Evolutionary conservation across 345 rosid species (phyloP).

Genomic region (Citrus sinensis): DNA sequence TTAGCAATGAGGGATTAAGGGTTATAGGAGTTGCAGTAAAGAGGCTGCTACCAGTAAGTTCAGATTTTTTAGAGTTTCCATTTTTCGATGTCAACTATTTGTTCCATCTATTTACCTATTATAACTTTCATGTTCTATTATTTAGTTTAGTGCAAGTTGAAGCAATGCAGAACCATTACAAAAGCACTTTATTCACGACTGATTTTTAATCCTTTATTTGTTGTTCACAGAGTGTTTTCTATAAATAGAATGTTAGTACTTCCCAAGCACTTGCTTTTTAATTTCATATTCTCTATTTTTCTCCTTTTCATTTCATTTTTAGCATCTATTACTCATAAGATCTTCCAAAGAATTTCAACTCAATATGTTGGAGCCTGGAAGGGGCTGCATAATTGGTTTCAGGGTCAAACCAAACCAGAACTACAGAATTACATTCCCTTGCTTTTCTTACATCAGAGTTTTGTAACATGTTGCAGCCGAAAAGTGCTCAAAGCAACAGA

Average conservation of each 20-base stretch:
- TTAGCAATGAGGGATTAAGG: conserved; percentile 61
- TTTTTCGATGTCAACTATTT: background rate
- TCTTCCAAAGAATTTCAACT: background rate
- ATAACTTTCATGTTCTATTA: background rate
- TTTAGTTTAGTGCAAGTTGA: background rate
- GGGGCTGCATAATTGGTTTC: too few species aligned
- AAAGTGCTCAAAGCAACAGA: conserved; percentile 14
- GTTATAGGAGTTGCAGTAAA: conserved; percentile 50
- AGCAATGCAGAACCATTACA: too few species aligned
- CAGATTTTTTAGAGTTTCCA: background rate
- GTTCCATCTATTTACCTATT: background rate
- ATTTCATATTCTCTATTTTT: background rate
- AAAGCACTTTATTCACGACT: background rate
- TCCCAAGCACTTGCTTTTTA: background rate
- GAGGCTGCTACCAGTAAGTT: conserved; percentile 41
- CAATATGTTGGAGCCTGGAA: background rate
- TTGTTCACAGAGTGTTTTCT: background rate
- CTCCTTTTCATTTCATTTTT: background rate
- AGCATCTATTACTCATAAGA: background rate
- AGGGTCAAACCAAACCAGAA: background rate
- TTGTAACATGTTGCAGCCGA: conserved; percentile 31
- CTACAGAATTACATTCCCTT: background rate
- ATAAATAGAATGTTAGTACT: background rate
- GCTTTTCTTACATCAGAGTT: conserved; percentile 6
- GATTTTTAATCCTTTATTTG: background rate